phyloP scores from a whole-genome alignment of 768 basidiomycete genomes.

The Suillus cothurnatus region DNA sequence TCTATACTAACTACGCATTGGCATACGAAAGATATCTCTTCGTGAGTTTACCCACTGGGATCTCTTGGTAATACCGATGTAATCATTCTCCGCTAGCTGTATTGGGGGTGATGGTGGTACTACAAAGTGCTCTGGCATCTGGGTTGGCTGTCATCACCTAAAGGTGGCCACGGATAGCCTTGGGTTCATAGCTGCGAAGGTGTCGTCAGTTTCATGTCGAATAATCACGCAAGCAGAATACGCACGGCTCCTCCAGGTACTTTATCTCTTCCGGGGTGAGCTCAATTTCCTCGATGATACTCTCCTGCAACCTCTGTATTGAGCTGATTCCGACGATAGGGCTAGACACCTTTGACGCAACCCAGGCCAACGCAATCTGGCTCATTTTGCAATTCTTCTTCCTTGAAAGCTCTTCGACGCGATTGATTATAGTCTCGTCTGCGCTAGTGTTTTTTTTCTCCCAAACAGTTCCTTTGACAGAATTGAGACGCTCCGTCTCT shows the following conservation, averaged over 20 bases:
- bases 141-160: background rate
- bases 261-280: constrained; percentile 33
- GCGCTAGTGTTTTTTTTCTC: constrained; percentile 30
- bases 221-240: background rate
- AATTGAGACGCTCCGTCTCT: constrained; percentile 22
- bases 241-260: constrained; percentile 34
- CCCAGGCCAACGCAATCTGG: constrained; percentile 49
- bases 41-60: no score
- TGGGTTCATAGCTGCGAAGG: constrained; percentile 21
- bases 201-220: constrained; percentile 3
- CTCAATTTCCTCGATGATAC: constrained; percentile 26
- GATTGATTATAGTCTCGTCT: constrained; percentile 38
- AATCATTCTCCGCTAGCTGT: background rate
- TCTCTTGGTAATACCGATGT: background rate
- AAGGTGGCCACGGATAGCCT: constrained; percentile 19
- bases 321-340: constrained; percentile 47
- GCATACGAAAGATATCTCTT: constrained; percentile 83
- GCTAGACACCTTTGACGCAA: constrained; percentile 40
- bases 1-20: background rate
- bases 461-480: constrained; percentile 20
- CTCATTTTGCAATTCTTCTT: constrained; percentile 44
- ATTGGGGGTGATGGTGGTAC: background rate
- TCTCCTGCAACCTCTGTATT: constrained; percentile 31
- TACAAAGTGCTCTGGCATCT: background rate
- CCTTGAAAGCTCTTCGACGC: constrained; percentile 44